Evolutionary conservation across 73 alveolate species (phyloP).

Genomic region (Tetrahymena thermophila): DNA sequence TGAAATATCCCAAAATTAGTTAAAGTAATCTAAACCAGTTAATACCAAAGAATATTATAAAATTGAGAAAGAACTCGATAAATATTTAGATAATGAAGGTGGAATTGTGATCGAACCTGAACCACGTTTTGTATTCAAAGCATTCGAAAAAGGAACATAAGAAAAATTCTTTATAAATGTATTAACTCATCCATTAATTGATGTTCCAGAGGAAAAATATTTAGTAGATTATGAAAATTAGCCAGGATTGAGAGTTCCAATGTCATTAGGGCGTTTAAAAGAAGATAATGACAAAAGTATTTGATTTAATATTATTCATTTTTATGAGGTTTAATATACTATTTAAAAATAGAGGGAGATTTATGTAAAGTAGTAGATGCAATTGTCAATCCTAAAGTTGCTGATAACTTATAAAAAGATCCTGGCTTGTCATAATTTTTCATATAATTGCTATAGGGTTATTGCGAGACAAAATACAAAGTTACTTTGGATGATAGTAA

Average conservation of each 20-base stretch:
- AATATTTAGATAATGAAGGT: conserved; percentile 47
- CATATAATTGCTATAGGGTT: conserved; percentile 10
- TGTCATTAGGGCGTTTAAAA: conserved; percentile 41
- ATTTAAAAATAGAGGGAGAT: conserved; percentile 34
- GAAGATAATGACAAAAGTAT: conserved; percentile 50
- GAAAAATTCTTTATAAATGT: conserved; percentile 50
- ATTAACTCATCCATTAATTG: conserved; percentile 40
- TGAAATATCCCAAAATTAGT: not conserved
- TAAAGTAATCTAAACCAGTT: not conserved
- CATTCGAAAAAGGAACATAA: conserved; percentile 19
- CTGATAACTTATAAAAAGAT: conserved; percentile 34
- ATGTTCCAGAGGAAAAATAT: conserved; percentile 43
- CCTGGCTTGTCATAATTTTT: conserved; percentile 17
- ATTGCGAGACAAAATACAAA: conserved; percentile 36
- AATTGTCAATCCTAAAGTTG: conserved; percentile 42
- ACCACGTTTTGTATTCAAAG: conserved; percentile 29
- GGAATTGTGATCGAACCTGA: conserved; percentile 47
- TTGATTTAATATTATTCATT: not conserved
- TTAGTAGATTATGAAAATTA: conserved; percentile 36
- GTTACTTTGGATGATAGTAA: conserved; percentile 35
- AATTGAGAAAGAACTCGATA: conserved; percentile 11
- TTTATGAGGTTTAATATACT: not conserved
- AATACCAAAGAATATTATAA: not conserved
- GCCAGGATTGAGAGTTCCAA: conserved; percentile 51
- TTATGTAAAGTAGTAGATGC: conserved; percentile 46